Base-by-base conservation (phyloP, 2,329 filamentous ascomycete species). In the Ramularia endophylla region DNA sequence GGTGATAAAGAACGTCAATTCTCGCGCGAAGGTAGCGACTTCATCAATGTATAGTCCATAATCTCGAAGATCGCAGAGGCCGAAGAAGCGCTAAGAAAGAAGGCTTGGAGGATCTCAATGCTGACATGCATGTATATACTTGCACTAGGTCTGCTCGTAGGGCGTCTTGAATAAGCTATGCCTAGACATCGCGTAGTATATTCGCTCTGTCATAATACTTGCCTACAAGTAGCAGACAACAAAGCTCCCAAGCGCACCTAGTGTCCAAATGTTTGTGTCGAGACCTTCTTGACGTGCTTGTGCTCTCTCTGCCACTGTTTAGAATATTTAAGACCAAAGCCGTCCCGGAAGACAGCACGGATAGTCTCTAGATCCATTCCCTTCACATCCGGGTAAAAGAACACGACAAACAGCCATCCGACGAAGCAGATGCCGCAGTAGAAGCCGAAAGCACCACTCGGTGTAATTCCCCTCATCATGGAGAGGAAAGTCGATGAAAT, bases 401-500 rank as follows among this genome's bases (percentile, higher is more conserved):
- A 69, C 39, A 68, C 64, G 17, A 75, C 64, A 41, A 69, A 62
- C 4, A 73, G 37, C 55, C 65, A 72, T 11, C 71, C 71, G 27
- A 70, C 48, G 41, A 70, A 63, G 48, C 70, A 74, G 27, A 75
- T 70, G 0, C n/a, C n/a, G n/a, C n/a, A n/a, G n/a, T n/a, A n/a
- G n/a, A n/a, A n/a, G n/a, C n/a, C n/a, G 68, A 97, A 95, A 0
- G 88, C 94, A 69, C 80, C 83, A 5, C 74, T 71, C 1, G 87
- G 83, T 5, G 78, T 83, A 50, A 94, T 59, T 8, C 70, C 64
- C 46, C 89, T 79, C 83, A 95, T 88, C 71, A 95, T 75, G 0
- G 87, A 87, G 55, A 97, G 61, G 56, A 97, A 97, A 0, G 87
- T 92, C 46, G 94, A 67, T 0, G 88, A 89, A 1, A 95, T 74